Evolutionary conservation across 164 flowering plant genomes (phyloP).

Genomic region (Nymphaea thermarum): DNA sequence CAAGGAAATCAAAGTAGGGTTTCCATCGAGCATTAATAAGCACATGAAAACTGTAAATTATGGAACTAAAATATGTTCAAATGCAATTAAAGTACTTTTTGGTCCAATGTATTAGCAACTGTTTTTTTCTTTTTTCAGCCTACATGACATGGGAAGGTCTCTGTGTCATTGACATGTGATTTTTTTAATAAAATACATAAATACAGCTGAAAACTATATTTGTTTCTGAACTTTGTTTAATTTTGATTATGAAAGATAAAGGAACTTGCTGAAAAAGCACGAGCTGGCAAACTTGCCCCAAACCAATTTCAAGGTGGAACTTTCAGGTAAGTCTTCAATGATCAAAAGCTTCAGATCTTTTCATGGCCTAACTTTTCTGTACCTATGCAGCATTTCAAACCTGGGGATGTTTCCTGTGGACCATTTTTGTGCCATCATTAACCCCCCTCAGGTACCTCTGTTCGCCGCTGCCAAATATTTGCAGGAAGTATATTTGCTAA

Average conservation of each 20-base stretch:
- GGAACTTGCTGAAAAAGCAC: conserved; percentile 89
- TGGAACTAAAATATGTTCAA: too few species aligned
- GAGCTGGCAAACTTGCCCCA: conserved; percentile 79
- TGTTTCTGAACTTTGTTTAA: conserved; percentile 6
- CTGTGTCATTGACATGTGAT: too few species aligned
- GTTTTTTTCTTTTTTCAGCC: too few species aligned
- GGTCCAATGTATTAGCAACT: too few species aligned
- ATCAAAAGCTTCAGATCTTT: background rate
- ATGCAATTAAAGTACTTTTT: too few species aligned
- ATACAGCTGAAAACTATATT: background rate
- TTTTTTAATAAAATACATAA: background rate
- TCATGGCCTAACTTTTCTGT: background rate
- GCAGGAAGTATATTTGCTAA: background rate
- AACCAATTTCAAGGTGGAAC: conserved; percentile 93
- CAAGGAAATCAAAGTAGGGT: too few species aligned
- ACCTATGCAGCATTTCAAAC: conserved; percentile 84
- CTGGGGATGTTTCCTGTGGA: conserved; percentile 99
- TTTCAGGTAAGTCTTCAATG: conserved; percentile 50
- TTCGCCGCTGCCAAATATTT: background rate
- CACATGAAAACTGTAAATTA: too few species aligned
- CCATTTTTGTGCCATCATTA: conserved; percentile 86
- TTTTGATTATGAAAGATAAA: conserved; percentile 41
- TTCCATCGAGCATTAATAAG: too few species aligned
- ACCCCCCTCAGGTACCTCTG: conserved; percentile 79
- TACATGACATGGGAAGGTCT: too few species aligned